Evolutionary conservation across 805 yeast genomes (phyloP).

Genomic region (Lipomyces lipofer): DNA sequence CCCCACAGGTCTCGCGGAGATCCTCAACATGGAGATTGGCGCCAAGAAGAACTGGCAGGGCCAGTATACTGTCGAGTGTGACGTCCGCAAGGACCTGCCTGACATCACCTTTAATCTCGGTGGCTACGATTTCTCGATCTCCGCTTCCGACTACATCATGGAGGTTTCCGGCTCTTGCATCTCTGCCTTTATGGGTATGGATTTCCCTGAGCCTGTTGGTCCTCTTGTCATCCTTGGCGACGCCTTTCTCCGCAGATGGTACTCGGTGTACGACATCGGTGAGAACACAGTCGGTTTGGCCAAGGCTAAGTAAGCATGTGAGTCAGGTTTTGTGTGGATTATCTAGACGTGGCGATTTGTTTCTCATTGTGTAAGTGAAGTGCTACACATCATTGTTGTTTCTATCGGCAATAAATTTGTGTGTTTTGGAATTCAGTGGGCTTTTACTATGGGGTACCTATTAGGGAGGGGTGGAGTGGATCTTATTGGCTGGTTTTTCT

Average conservation of each 20-base stretch:
- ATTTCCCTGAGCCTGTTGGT: constrained; percentile 95
- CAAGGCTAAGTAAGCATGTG: constrained; percentile 52
- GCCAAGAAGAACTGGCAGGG: constrained; percentile 98
- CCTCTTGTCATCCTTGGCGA: constrained; percentile 96
- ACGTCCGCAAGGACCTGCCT: constrained; percentile 76
- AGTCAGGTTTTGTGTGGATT: no score
- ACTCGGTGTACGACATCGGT: constrained; percentile 89
- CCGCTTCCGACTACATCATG: constrained; percentile 88
- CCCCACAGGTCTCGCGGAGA: constrained; percentile 94
- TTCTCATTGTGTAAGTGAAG: no score
- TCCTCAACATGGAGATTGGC: constrained; percentile 92
- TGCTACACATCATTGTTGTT: no score
- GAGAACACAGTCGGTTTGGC: constrained; percentile 95
- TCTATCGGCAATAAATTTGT: no score
- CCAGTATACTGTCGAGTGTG: constrained; percentile 93
- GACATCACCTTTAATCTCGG: constrained; percentile 87
- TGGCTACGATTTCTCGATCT: constrained; percentile 87
- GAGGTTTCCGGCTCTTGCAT: constrained; percentile 95
- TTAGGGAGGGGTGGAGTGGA: no score
- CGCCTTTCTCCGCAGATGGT: constrained; percentile 92
- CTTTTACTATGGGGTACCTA: no score
- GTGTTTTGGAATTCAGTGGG: no score
- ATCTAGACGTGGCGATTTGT: no score
- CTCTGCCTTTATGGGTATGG: constrained; percentile 96
- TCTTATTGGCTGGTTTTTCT: no score